Percentiles rank a stretch among this genome's conserved stretches.
Evolutionary conservation across 345 rosid species (phyloP).

Genomic region (Aquilaria malaccensis): DNA sequence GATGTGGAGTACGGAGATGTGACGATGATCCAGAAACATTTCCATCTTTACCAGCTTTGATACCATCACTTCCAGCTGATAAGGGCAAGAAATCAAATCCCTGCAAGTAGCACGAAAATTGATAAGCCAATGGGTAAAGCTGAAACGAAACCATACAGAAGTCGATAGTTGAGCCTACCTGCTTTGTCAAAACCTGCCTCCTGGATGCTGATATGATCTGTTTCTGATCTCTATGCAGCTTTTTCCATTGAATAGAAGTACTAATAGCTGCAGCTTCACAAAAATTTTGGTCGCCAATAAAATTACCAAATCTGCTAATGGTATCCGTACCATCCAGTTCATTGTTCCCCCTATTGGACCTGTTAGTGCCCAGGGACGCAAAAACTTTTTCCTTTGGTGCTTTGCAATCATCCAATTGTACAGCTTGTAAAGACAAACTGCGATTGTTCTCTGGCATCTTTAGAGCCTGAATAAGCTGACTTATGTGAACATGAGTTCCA

Average conservation of each 20-base stretch:
- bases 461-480: slow-evolving; percentile 43
- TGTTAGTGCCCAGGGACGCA: slow-evolving; percentile 15
- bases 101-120: slow-evolving; percentile 26
- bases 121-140: slow-evolving; percentile 13
- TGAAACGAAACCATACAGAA: slow-evolving; percentile 1
- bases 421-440: slow-evolving; percentile 12
- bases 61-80: slow-evolving; percentile 27
- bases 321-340: slow-evolving; percentile 16
- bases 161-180: slow-evolving; percentile 24
- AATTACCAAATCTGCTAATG: slow-evolving; percentile 6
- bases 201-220: slow-evolving; percentile 16
- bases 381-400: slow-evolving; percentile 21
- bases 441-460: slow-evolving; percentile 31
- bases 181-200: slow-evolving; percentile 24
- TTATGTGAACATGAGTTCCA: slow-evolving; percentile 57
- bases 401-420: slow-evolving; percentile 25
- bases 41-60: slow-evolving; percentile 22
- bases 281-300: slow-evolving; percentile 13
- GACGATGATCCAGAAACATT: slow-evolving; percentile 21
- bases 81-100: slow-evolving; percentile 57
- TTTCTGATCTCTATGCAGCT: slow-evolving; percentile 22
- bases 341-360: slow-evolving; percentile 14
- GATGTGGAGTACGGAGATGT: slow-evolving; percentile 30
- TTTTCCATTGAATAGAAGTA: slow-evolving; percentile 14
- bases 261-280: slow-evolving; percentile 17